A percentile compares a stretch with the other conserved stretches of the same genome.
Conservation (phyloP, 306 rosid genomes). For the Datisca glomerata region DNA sequence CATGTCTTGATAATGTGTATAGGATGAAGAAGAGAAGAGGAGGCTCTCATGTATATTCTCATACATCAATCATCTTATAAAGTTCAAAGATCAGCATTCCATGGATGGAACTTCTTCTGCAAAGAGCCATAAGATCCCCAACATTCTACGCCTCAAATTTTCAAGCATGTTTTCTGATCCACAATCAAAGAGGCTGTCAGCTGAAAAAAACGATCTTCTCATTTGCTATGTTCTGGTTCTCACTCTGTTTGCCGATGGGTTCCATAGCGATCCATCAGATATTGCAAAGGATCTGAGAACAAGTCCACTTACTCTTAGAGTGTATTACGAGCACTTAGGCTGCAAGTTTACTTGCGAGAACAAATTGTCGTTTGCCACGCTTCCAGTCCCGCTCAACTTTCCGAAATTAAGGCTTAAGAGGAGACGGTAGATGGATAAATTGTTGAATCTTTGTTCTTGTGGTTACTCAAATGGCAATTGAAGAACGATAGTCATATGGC, state of each 20-base stretch:
- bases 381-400: conserved; percentile 59
- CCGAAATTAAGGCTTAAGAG: conserved; percentile 29
- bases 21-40: conserved; percentile 68
- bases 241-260: conserved; percentile 49
- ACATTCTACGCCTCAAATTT: conserved; percentile 41
- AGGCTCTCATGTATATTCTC: conserved; percentile 46
- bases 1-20: conserved; percentile 7
- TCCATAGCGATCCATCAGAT: conserved; percentile 41
- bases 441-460: not conserved
- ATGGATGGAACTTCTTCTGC: conserved; percentile 36
- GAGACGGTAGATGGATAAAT: conserved; percentile 11
- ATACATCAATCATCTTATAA: conserved; percentile 65
- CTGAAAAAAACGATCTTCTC: conserved; percentile 55
- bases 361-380: conserved; percentile 19
- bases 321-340: conserved; percentile 43
- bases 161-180: conserved; percentile 31
- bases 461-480: too few species aligned
- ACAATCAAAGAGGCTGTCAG: conserved; percentile 29
- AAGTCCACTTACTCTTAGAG: conserved; percentile 8
- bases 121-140: conserved; percentile 46
- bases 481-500: too few species aligned
- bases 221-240: conserved; percentile 59
- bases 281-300: conserved; percentile 70
- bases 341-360: conserved; percentile 36
- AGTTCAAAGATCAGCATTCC: conserved; percentile 58